Evolutionary conservation across 2,329 filamentous ascomycete species (phyloP), one percentile per base, ranked within the genome.

Genomic region (Pseudomassariella vexata): DNA sequence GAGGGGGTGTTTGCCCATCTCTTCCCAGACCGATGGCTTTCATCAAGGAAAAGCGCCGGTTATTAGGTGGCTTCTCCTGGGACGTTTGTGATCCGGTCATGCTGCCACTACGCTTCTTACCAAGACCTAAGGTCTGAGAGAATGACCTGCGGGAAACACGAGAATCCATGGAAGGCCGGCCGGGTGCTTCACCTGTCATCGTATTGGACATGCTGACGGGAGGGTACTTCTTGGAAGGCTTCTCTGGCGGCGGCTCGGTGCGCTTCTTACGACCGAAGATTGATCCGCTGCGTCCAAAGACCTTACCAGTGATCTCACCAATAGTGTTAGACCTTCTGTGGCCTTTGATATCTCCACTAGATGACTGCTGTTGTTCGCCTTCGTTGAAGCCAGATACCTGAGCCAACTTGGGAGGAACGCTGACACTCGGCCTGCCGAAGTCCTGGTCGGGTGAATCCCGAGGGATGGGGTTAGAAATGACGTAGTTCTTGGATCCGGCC

Each of bases 141-240:
- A 85, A 82, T 0, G 83, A 87, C 27, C 81, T 76, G 16, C 83
- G 74, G 19, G 76, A 77, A 12, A 62, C 62, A 41, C 66, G 67
- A 3, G 82, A 88, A 44, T 89, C 85, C 49, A 85, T 76, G 1
- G 84, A 89, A 24, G 68, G 66, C 28, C 83, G 68, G 9, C 69
- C 33, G 16, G 11, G 10, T 9, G 68, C 59, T 31, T 73, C 67
- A 23, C 71, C 70, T 5, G 76, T 65, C 57, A 83, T 76, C 2
- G 77, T 68, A 41, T 82, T 82, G 40, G 82, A 76, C 87, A 95
- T 94, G 63, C 88, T 95, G 28, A 90, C 84, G 4, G 90, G 90
- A 35, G 90, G 90, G 50, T 95, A 94, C 42, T 75, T 81, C 54
- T 77, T 80, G 32, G 73, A 64, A 40, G 80, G 79, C 54, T 85